These are phyloP conservation scores for Globisporangium cystogenes DNA, from an alignment of 352 stramenopile genomes.

Conservation along the genomic window DNA sequence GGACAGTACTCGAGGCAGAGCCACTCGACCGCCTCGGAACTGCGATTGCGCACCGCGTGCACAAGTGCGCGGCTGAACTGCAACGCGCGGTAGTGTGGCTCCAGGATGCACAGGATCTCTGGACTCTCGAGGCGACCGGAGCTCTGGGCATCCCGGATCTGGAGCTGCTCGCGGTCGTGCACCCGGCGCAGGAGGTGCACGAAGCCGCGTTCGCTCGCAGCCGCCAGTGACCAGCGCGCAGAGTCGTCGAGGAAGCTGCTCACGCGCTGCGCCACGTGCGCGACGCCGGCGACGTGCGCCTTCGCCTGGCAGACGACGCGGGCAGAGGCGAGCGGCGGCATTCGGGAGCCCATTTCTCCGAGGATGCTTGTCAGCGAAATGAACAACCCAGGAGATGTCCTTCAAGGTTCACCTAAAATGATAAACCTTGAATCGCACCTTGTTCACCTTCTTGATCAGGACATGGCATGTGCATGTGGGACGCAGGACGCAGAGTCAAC, in stretches of 20 bases:
- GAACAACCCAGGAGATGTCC: no score
- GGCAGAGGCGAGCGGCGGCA: background rate
- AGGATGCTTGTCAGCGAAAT: no score
- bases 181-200: background rate
- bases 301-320: background rate
- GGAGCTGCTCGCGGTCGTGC: background rate
- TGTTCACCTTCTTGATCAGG: no score
- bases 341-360: background rate
- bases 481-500: no score
- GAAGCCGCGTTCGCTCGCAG: background rate
- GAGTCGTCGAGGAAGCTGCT: background rate
- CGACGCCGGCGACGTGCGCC: background rate
- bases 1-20: background rate
- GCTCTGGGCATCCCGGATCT: background rate
- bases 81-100: background rate
- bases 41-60: background rate
- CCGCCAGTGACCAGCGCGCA: background rate
- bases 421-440: no score
- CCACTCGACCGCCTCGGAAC: background rate
- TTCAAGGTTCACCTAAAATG: no score
- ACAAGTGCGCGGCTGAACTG: constrained; percentile 1
- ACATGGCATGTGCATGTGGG: no score
- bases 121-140: background rate
- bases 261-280: background rate
- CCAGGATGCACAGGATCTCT: background rate